A percentile compares a stretch with the other conserved stretches of the same genome.
Evolutionary conservation across 208 protist species (phyloP).

Genomic region (Phytomonas sp.): DNA sequence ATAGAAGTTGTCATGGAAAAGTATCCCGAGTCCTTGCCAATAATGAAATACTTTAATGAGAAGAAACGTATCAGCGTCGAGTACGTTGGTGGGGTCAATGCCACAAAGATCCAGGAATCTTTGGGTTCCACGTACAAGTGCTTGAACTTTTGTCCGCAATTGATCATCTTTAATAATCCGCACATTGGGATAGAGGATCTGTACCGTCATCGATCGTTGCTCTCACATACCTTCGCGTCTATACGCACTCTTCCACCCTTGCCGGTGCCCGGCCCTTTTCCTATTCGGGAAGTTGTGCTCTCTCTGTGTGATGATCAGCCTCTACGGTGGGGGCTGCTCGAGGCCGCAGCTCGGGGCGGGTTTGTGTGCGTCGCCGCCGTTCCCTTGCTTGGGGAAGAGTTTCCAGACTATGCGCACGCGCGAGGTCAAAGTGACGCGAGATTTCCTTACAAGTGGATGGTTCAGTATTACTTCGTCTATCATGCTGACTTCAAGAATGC

Average conservation of each 20-base stretch:
- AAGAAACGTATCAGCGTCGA: constrained; percentile 33
- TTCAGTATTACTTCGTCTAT: constrained; percentile 50
- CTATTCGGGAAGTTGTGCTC: constrained; percentile 22
- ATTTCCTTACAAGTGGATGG: constrained; percentile 46
- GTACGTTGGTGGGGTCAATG: constrained; percentile 32
- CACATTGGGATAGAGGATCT: constrained; percentile 47
- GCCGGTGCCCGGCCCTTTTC: not conserved
- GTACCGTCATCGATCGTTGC: constrained; percentile 27
- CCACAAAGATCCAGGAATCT: constrained; percentile 18
- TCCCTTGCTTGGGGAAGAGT: constrained; percentile 26
- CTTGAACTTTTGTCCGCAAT: constrained; percentile 10
- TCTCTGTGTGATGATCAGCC: constrained; percentile 53
- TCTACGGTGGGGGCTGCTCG: constrained; percentile 33
- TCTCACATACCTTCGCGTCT: constrained; percentile 36
- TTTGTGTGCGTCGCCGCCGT: constrained; percentile 41
- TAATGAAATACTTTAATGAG: constrained; percentile 31
- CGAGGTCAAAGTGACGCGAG: constrained; percentile 46
- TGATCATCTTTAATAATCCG: constrained; percentile 51
- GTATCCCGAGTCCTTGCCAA: constrained; percentile 39
- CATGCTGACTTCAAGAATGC: no score
- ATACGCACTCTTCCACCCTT: not conserved
- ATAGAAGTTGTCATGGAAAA: constrained; percentile 18
- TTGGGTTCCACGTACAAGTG: constrained; percentile 1
- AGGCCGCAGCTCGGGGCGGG: constrained; percentile 23
- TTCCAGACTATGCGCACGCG: constrained; percentile 32